Evolutionary conservation across 2,329 filamentous ascomycete genomes (phyloP).

Genomic region (Aureobasidium vineae): DNA sequence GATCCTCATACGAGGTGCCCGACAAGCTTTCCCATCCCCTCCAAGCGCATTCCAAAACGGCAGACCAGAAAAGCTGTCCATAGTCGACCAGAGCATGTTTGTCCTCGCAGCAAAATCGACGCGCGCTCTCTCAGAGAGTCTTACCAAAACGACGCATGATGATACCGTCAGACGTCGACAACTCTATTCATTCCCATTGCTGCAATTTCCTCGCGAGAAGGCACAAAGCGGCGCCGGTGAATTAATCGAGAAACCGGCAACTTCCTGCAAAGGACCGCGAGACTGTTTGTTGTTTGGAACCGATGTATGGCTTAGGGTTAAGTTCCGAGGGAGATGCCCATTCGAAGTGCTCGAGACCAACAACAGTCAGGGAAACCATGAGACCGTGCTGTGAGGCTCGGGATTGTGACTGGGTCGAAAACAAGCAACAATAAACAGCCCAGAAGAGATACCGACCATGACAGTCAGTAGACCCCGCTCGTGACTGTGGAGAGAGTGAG

Average conservation of each 20-base stretch:
- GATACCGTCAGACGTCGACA: slow-evolving; percentile 44
- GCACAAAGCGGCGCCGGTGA: slow-evolving; percentile 31
- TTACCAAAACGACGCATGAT: slow-evolving; percentile 76
- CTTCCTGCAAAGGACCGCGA: slow-evolving; percentile 46
- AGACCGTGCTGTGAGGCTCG: slow-evolving; percentile 60
- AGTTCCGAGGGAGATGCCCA: slow-evolving; percentile 77
- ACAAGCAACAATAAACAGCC: slow-evolving; percentile 37
- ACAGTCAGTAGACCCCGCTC: slow-evolving; percentile 69
- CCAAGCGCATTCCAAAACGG: slow-evolving; percentile 40
- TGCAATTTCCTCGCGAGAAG: slow-evolving; percentile 7
- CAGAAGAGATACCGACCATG: slow-evolving; percentile 45
- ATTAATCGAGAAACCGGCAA: slow-evolving; percentile 70
- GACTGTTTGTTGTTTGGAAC: slow-evolving; percentile 46
- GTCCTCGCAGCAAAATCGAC: slow-evolving; percentile 70
- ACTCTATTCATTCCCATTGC: slow-evolving; percentile 35
- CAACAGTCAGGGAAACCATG: slow-evolving; percentile 36
- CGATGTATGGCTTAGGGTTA: slow-evolving; percentile 91
- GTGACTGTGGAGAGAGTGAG: slow-evolving; percentile 77
- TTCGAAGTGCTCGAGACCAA: slow-evolving; percentile 41
- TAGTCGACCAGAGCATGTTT: slow-evolving; percentile 64
- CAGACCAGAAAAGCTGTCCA: slow-evolving; percentile 56
- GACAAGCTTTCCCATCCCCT: slow-evolving; percentile 54
- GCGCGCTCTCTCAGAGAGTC: slow-evolving; percentile 73
- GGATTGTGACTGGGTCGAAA: slow-evolving; percentile 50
- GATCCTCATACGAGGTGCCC: slow-evolving; percentile 49